These are phyloP conservation scores for Leccinum imitatum DNA, from an alignment of 768 basidiomycete species.

Conservation along the genomic window DNA sequence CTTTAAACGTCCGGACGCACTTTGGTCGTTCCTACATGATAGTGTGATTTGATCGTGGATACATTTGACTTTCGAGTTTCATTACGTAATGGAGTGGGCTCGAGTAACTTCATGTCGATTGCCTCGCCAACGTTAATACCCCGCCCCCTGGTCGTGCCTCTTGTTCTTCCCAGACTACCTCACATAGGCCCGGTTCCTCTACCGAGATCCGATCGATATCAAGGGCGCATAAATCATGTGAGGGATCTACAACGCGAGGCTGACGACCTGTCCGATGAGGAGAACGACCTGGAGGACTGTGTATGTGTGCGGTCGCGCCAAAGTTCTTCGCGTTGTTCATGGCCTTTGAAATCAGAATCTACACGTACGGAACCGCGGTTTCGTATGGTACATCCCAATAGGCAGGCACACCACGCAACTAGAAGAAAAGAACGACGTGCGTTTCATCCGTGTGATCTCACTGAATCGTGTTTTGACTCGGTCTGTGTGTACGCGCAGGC, in stretches of 20 bases:
- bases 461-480: background rate
- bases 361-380: slow-evolving; percentile 64
- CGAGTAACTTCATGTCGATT: slow-evolving; percentile 42
- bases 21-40: slow-evolving; percentile 83
- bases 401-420: slow-evolving; percentile 70
- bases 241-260: slow-evolving; percentile 75
- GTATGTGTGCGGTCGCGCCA: slow-evolving; percentile 39
- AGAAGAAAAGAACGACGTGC: slow-evolving; percentile 84
- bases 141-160: slow-evolving; percentile 59
- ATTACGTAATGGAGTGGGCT: background rate
- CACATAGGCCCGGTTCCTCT: slow-evolving; percentile 65
- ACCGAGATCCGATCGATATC: slow-evolving; percentile 45
- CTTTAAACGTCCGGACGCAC: slow-evolving; percentile 70
- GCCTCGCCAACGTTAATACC: slow-evolving; percentile 76
- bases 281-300: slow-evolving; percentile 75
- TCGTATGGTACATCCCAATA: slow-evolving; percentile 66
- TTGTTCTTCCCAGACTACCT: slow-evolving; percentile 63
- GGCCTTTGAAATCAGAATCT: slow-evolving; percentile 43
- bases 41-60: background rate
- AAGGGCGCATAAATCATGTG: slow-evolving; percentile 57
- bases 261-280: slow-evolving; percentile 84
- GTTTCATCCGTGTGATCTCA: slow-evolving; percentile 16
- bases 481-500: slow-evolving; percentile 23
- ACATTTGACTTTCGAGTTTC: background rate
- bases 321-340: background rate